These are phyloP conservation scores for Phytopythium boreale DNA, from an alignment of 352 stramenopile species.

Conservation along the genomic window DNA sequence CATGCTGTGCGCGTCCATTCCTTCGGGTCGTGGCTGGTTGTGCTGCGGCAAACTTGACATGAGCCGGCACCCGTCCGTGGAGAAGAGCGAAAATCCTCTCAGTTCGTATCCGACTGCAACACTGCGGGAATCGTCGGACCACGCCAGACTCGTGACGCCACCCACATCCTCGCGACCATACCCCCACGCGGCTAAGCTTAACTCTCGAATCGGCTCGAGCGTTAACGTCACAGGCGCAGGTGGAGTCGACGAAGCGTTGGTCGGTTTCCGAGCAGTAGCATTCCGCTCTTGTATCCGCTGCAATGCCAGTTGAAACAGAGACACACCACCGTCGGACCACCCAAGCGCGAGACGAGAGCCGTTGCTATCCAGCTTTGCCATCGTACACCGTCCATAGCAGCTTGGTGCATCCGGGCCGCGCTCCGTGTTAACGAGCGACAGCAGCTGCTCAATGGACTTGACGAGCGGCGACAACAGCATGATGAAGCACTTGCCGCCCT, in stretches of 20 bases:
- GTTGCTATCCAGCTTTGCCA: slow-evolving; percentile 35
- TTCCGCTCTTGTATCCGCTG: slow-evolving; percentile 7
- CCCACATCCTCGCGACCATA: slow-evolving; percentile 57
- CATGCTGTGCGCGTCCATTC: slow-evolving; percentile 12
- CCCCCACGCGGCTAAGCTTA: slow-evolving; percentile 63
- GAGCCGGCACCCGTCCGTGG: slow-evolving; percentile 70
- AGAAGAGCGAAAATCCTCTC: slow-evolving; percentile 79
- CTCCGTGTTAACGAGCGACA: slow-evolving; percentile 75
- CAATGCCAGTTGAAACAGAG: slow-evolving; percentile 54
- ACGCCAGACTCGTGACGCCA: slow-evolving; percentile 58
- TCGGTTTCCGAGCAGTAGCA: background rate
- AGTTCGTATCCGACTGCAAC: slow-evolving; percentile 66
- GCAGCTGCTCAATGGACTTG: slow-evolving; percentile 69
- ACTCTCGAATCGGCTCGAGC: slow-evolving; percentile 56
- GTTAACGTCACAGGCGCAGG: slow-evolving; percentile 16
- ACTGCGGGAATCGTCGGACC: slow-evolving; percentile 55
- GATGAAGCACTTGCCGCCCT: slow-evolving; percentile 80
- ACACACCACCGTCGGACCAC: slow-evolving; percentile 71
- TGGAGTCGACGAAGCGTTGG: background rate
- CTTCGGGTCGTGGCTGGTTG: slow-evolving; percentile 45
- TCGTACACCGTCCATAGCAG: slow-evolving; percentile 48
- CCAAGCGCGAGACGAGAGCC: slow-evolving; percentile 59
- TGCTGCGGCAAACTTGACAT: slow-evolving; percentile 85
- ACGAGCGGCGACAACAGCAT: slow-evolving; percentile 52
- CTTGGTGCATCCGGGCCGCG: slow-evolving; percentile 18